These are phyloP conservation scores for Globisporangium carolinianum DNA, from an alignment of 352 stramenopile species.

Conservation along the genomic window DNA sequence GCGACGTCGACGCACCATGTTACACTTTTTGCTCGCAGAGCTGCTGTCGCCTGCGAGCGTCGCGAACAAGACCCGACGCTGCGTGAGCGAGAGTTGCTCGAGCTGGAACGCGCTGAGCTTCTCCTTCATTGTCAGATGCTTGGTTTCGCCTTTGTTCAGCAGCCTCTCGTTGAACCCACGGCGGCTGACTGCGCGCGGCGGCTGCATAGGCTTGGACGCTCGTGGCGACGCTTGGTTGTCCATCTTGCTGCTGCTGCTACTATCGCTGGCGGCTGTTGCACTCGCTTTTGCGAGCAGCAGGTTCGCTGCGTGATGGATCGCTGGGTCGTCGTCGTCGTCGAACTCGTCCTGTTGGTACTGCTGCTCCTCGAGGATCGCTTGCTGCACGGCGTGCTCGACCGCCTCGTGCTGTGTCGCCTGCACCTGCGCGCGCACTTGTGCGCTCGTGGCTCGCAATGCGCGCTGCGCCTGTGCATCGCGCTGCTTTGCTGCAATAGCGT, in stretches of 20 bases:
- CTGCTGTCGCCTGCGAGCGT: constrained; percentile 29
- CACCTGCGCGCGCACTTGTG: constrained; percentile 24
- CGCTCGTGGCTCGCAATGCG: constrained; percentile 16
- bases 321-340: constrained; percentile 22
- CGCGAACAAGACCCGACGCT: constrained; percentile 53
- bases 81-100: constrained; percentile 46
- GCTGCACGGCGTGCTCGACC: constrained; percentile 23
- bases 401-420: constrained; percentile 15
- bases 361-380: constrained; percentile 29
- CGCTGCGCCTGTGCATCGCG: constrained; percentile 17
- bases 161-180: constrained; percentile 24
- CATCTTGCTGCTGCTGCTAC: neutral
- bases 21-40: constrained; percentile 10
- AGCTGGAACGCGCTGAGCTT: constrained; percentile 58
- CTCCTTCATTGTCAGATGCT: constrained; percentile 39
- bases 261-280: too few relatives aligned
- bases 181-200: constrained; percentile 21
- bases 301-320: constrained; percentile 11
- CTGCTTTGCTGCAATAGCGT: constrained; percentile 12
- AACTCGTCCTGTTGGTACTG: constrained; percentile 46
- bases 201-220: neutral
- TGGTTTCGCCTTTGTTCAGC: constrained; percentile 18
- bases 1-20: constrained; percentile 18
- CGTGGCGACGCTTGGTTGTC: neutral
- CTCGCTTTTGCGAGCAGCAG: constrained; percentile 2